phyloP scores from a whole-genome alignment of 768 basidiomycete genomes.

The Kwoniella bestiolae region DNA sequence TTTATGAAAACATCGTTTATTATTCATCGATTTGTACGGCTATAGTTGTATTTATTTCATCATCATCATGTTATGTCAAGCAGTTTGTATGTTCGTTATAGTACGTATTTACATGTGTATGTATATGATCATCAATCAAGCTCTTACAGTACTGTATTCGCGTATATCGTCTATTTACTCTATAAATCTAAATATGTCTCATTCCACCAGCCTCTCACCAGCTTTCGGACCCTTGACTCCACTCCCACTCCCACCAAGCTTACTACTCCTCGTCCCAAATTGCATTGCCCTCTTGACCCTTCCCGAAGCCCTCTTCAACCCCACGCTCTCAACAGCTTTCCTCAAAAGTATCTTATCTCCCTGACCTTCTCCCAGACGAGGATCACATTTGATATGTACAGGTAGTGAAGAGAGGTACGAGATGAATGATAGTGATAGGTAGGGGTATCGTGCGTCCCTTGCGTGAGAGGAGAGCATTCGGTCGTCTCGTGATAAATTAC shows the following conservation, averaged over 20 bases:
- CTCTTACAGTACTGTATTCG: too few species aligned
- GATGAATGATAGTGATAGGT: slow-evolving; percentile 78
- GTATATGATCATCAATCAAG: not conserved
- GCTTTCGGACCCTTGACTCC: slow-evolving; percentile 28
- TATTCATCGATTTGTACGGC: too few species aligned
- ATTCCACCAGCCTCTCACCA: slow-evolving; percentile 25
- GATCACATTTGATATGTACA: slow-evolving; percentile 81
- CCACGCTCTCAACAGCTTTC: slow-evolving; percentile 71
- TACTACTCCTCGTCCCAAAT: slow-evolving; percentile 67
- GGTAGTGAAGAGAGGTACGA: slow-evolving; percentile 77
- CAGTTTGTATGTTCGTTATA: too few species aligned
- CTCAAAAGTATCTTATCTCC: slow-evolving; percentile 90
- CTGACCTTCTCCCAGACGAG: slow-evolving; percentile 69
- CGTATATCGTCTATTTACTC: not conserved
- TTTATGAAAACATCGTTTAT: too few species aligned
- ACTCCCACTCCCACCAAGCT: slow-evolving; percentile 40
- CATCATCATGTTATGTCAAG: not conserved
- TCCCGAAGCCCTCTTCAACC: slow-evolving; percentile 71
- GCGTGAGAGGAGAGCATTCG: slow-evolving; percentile 88
- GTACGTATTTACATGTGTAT: slow-evolving; percentile 6
- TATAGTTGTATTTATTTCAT: not conserved
- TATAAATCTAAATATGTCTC: not conserved
- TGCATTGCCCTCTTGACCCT: slow-evolving; percentile 96
- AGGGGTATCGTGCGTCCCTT: slow-evolving; percentile 90
- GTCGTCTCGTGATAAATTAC: slow-evolving; percentile 94